Base-by-base conservation (phyloP, 2,329 filamentous ascomycete genomes). In the Hypomyces perniciosus region DNA sequence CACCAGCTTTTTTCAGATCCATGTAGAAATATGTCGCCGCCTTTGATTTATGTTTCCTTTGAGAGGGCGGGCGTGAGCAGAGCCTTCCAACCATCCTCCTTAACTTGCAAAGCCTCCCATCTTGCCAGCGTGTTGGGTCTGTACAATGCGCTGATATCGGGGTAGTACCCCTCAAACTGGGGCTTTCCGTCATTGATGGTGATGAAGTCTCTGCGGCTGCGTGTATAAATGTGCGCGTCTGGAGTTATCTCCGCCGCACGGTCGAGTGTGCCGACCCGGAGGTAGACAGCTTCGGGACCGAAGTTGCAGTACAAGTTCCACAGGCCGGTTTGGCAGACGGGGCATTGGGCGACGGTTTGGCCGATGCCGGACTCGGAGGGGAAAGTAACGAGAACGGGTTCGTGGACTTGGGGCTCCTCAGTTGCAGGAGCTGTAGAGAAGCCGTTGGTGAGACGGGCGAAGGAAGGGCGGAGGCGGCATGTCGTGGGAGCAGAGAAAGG, bases 181-280 rank as follows among this genome's bases (percentile, higher is more conserved):
- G 67, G 65, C 54, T 67, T 68, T 8, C 57, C 67, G 42, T 68
- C 64, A 3, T 55, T 55, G 48, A 75, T 53, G 31, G 61, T 50
- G 48, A 76, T 52, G 60, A 72, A 77, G 9, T 59, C 55, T 52
- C 62, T 54, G 50, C 70, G 73, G 50, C 65, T 70, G 33, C 61
- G 58, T 13, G 65, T 68, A 53, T 62, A 78, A 46, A 76, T 72
- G 59, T 78, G 73, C 20, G 71, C 65, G 57, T 75, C 71, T 1
- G 73, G 73, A n/a, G 65, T 62, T 6, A 72, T 56, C 48, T 65
- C 58, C 54, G 63, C 62, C 6, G 67, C 61, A 10, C 59, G 56
- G 57, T 75, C 74, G 44, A 78, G 62, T 8, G 74, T 77, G 3
- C 74, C 73, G 28, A 65, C 69, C 37, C 71, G 67, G 8, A 78